Conservation (phyloP, 495 filamentous ascomycete genomes). For the Poronia punctata region DNA sequence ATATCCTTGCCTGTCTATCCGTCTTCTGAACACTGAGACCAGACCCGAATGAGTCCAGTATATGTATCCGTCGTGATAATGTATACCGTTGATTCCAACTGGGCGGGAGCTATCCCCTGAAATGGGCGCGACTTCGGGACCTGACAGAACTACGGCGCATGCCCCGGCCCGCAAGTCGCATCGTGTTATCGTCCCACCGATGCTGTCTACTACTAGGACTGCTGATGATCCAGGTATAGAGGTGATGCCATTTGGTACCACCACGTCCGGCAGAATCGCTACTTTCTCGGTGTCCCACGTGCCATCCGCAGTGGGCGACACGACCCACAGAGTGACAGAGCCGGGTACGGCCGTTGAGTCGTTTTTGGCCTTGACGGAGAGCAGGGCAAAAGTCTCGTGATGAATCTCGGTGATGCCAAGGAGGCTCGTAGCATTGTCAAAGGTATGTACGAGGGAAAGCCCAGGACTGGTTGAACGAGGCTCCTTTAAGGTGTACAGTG, state of each 20-base stretch:
- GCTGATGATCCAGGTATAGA: conserved; percentile 8
- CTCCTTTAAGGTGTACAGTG: conserved; percentile 21
- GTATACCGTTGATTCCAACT: conserved; percentile 39
- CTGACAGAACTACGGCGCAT: conserved; percentile 15
- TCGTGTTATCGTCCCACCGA: conserved; percentile 28
- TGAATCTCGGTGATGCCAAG: conserved; percentile 33
- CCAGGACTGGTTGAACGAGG: conserved; percentile 16
- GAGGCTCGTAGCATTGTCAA: conserved; percentile 27
- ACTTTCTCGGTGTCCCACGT: conserved; percentile 18
- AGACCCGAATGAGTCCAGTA: conserved; percentile 40
- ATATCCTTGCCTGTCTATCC: conserved; percentile 23
- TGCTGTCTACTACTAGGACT: conserved; percentile 31
- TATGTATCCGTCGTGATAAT: conserved; percentile 18
- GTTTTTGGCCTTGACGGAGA: conserved; percentile 23
- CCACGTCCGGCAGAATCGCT: conserved; percentile 25
- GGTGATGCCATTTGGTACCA: conserved; percentile 34
- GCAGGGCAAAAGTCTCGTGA: conserved; percentile 34
- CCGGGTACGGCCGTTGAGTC: conserved; percentile 23
- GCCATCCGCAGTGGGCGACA: conserved; percentile 11
- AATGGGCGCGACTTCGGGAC: conserved; percentile 9
- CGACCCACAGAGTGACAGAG: conserved; percentile 27
- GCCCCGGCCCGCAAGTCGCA: conserved; percentile 20
- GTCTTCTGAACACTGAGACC: conserved; percentile 25
- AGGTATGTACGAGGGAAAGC: conserved; percentile 30
- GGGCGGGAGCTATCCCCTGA: conserved; percentile 11